Percentiles rank a stretch among this genome's conserved stretches.
Evolutionary conservation across 2,329 filamentous ascomycete species (phyloP).

Genomic region (Neocucurbitaria cava): DNA sequence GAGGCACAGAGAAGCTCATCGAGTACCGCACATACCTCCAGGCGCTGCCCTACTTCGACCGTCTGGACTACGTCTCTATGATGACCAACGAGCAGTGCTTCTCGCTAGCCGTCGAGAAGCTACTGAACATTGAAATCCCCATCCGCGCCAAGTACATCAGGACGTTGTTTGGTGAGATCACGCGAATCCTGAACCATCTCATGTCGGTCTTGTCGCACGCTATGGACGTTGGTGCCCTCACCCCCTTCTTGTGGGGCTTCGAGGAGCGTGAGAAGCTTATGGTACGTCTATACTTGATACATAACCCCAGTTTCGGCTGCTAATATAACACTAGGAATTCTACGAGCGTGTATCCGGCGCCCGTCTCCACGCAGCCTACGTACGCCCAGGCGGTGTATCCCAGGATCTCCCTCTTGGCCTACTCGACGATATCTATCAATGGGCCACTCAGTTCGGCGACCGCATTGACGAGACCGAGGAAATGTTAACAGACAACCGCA

Average conservation of each 20-base stretch:
- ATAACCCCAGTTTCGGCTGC: background rate
- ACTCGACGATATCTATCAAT: conserved; percentile 98
- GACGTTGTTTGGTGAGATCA: conserved; percentile 94
- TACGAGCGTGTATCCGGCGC: conserved; percentile 99
- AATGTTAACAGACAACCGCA: conserved; percentile 97
- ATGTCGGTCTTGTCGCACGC: conserved; percentile 98
- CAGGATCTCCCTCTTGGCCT: conserved; percentile 94
- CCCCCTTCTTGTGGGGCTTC: conserved; percentile 98
- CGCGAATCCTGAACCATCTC: conserved; percentile 91
- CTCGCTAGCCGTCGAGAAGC: conserved; percentile 93
- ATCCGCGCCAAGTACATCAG: conserved; percentile 96
- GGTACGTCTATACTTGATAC: conserved; percentile 61
- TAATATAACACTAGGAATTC: conserved; percentile 75
- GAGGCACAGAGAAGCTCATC: conserved; percentile 98
- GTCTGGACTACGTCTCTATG: conserved; percentile 99
- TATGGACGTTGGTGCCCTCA: conserved; percentile 98
- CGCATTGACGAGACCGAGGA: conserved; percentile 99
- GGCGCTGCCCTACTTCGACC: conserved; percentile 97
- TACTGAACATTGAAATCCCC: conserved; percentile 95
- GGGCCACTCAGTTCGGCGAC: conserved; percentile 98
- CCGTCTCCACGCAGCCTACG: conserved; percentile 95
- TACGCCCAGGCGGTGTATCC: conserved; percentile 93
- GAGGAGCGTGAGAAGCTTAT: conserved; percentile 99
- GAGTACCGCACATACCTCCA: conserved; percentile 99
- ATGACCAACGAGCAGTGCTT: conserved; percentile 99